phyloP scores from a whole-genome alignment of 1,139 yeast species.

The Kluyveromyces marxianus region DNA sequence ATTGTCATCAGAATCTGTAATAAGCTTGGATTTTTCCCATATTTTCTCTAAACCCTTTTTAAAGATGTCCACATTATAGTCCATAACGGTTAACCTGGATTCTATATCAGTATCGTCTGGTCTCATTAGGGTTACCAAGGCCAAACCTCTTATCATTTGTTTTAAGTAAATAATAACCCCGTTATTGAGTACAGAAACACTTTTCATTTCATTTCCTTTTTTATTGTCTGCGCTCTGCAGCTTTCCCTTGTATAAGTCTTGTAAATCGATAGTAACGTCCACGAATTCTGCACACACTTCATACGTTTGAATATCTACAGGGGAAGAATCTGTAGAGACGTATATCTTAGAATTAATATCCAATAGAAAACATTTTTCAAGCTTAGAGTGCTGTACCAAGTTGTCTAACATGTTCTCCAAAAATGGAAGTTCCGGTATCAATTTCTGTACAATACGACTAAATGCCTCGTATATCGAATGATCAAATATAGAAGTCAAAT shows the following conservation, averaged over 20 bases:
- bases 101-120: conserved; percentile 47
- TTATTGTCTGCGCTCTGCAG: conserved; percentile 5
- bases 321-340: conserved; percentile 92
- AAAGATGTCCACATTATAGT: conserved; percentile 80
- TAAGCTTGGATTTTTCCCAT: conserved; percentile 39
- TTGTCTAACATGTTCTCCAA: conserved; percentile 85
- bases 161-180: conserved; percentile 77
- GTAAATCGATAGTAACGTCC: conserved; percentile 86
- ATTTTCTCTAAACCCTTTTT: conserved; percentile 72
- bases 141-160: conserved; percentile 89
- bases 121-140: conserved; percentile 79
- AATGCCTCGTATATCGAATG: conserved; percentile 95
- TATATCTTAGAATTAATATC: conserved; percentile 92
- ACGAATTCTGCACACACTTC: conserved; percentile 97
- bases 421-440: conserved; percentile 82
- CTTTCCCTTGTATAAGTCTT: conserved; percentile 54
- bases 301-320: conserved; percentile 90
- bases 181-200: conserved; percentile 69
- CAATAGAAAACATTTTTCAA: conserved; percentile 87
- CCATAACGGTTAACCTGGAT: conserved; percentile 65
- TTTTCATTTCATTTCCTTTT: conserved; percentile 40
- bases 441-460: conserved; percentile 83
- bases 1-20: background rate
- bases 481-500: conserved; percentile 87
- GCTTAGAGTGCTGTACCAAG: conserved; percentile 78